Evolutionary conservation across 2,329 filamentous ascomycete genomes (phyloP).

Genomic region (Diaporthe caulivora): DNA sequence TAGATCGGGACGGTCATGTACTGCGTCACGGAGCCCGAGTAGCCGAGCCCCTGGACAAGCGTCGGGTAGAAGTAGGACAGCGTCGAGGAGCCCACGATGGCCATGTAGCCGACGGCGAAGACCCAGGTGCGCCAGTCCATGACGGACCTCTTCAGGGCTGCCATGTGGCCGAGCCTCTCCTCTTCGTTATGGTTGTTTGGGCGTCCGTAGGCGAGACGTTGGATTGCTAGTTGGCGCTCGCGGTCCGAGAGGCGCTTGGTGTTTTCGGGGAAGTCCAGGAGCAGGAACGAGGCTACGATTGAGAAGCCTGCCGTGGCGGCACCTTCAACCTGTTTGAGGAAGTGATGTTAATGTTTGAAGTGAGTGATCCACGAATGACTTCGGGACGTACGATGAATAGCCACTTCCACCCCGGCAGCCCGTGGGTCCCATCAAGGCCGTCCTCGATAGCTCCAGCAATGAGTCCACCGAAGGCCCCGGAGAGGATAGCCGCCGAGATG

Average conservation of each 20-base stretch:
- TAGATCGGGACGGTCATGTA: constrained; percentile 68
- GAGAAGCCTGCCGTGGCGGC: constrained; percentile 68
- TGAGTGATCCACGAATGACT: background rate
- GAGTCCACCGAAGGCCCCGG: constrained; percentile 73
- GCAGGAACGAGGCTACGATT: constrained; percentile 70
- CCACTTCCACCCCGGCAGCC: constrained; percentile 59
- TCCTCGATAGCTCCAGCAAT: constrained; percentile 69
- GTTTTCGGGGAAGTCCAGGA: constrained; percentile 77
- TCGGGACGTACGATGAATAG: constrained; percentile 49
- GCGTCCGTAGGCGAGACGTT: constrained; percentile 63
- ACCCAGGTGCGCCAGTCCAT: constrained; percentile 56
- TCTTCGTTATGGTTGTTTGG: constrained; percentile 56
- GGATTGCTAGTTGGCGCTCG: constrained; percentile 72
- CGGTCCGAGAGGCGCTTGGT: constrained; percentile 67
- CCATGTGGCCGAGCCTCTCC: constrained; percentile 61
- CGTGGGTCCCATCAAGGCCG: constrained; percentile 65
- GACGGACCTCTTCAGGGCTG: constrained; percentile 47
- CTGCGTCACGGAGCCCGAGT: constrained; percentile 58
- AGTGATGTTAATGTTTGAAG: background rate
- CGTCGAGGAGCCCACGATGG: constrained; percentile 57
- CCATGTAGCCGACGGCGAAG: constrained; percentile 57
- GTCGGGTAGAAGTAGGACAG: constrained; percentile 68
- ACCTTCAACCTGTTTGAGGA: constrained; percentile 62
- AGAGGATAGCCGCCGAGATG: constrained; percentile 76
- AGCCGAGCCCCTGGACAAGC: constrained; percentile 64